Percentiles rank a stretch among this genome's conserved stretches.
phyloP scores from a whole-genome alignment of 139 green algal genomes.

The Zygnema cylindricum region DNA sequence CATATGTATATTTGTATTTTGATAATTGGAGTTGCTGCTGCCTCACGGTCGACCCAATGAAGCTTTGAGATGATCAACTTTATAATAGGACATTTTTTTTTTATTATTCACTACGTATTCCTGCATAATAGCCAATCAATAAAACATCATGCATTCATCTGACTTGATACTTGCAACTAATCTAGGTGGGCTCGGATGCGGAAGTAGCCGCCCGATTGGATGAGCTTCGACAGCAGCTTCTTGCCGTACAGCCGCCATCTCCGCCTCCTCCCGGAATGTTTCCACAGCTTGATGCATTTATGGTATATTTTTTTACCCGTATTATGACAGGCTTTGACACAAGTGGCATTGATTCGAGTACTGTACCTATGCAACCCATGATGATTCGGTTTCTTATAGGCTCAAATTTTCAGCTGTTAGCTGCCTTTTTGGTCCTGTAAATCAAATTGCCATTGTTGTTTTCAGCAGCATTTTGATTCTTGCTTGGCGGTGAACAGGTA shows the following conservation, averaged over 20 bases:
- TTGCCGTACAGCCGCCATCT: background rate
- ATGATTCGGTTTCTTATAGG: background rate
- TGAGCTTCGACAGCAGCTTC: background rate
- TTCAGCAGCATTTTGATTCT: background rate
- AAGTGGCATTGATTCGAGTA: background rate
- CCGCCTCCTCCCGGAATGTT: background rate
- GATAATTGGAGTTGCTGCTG: background rate
- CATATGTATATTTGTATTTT: background rate
- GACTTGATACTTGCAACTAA: background rate
- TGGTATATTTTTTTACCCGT: constrained; percentile 17
- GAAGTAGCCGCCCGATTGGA: background rate
- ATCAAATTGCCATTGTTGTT: background rate
- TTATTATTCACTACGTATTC: background rate
- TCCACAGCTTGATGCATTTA: constrained; percentile 19
- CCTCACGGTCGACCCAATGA: background rate
- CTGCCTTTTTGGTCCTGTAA: background rate
- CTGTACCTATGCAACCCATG: background rate
- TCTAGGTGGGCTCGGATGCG: background rate
- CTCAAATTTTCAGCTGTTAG: background rate
- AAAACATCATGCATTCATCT: background rate
- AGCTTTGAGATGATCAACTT: background rate
- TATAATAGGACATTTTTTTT: background rate
- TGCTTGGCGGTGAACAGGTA: background rate
- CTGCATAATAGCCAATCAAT: background rate
- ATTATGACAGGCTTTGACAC: background rate